Evolutionary conservation across 2,329 filamentous ascomycete genomes (phyloP).

Genomic region (Diplodia seriata): DNA sequence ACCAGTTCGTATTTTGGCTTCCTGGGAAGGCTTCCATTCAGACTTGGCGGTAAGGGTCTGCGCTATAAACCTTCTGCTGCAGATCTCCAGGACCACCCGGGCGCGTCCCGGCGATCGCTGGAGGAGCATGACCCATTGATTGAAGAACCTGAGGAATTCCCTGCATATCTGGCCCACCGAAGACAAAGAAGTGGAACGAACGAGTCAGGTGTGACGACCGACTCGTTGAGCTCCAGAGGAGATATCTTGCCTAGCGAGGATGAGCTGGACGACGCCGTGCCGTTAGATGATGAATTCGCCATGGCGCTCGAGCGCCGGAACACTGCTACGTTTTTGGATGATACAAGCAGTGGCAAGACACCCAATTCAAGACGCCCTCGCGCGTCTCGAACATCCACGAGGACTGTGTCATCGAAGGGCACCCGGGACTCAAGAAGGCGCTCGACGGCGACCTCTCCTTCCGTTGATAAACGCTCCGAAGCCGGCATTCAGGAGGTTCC

Average conservation of each 20-base stretch:
- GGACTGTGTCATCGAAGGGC: constrained; percentile 55
- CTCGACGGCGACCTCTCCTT: constrained; percentile 25
- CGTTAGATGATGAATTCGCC: constrained; percentile 89
- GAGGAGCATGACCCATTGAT: constrained; percentile 79
- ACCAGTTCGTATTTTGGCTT: constrained; percentile 87
- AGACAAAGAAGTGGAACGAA: constrained; percentile 78
- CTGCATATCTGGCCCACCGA: constrained; percentile 46
- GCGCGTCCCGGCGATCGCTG: constrained; percentile 54
- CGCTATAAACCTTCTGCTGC: constrained; percentile 91
- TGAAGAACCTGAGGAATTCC: constrained; percentile 62
- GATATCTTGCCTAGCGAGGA: constrained; percentile 93
- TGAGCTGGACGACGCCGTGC: constrained; percentile 86
- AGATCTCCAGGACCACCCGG: constrained; percentile 86
- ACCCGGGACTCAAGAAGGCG: constrained; percentile 42
- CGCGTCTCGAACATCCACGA: constrained; percentile 56
- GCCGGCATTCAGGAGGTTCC: constrained; percentile 41
- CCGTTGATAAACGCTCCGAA: constrained; percentile 21
- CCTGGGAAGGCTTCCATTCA: constrained; percentile 81
- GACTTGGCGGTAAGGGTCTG: constrained; percentile 76
- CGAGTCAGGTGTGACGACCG: constrained; percentile 80
- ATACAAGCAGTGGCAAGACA: constrained; percentile 71
- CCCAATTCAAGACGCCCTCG: constrained; percentile 51
- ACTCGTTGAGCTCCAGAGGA: constrained; percentile 84
- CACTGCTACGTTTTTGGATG: constrained; percentile 66
- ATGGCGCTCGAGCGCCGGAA: constrained; percentile 77